A percentile compares a stretch with the other conserved stretches of the same genome.
Evolutionary conservation across 805 yeast genomes (phyloP).

Genomic region (Starmera pachycereana): DNA sequence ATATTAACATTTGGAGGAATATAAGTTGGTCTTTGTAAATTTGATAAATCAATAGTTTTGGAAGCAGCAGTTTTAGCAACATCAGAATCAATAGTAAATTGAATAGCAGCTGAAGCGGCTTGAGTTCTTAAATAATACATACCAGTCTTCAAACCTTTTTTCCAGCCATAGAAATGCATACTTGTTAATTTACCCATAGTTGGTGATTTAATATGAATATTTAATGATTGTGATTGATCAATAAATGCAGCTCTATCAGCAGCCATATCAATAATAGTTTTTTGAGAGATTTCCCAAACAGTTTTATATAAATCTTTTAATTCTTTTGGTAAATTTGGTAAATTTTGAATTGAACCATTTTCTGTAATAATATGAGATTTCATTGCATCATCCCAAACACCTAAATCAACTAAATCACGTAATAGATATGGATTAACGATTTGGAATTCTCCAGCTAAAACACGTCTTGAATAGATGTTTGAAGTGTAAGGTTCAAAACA

Average conservation of each 20-base stretch:
- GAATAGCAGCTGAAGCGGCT: conserved; percentile 94
- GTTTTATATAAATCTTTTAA: conserved; percentile 79
- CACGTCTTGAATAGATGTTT: conserved; percentile 84
- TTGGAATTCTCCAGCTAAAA: conserved; percentile 88
- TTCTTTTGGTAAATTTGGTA: conserved; percentile 64
- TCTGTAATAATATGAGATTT: conserved; percentile 65
- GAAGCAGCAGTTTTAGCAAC: conserved; percentile 92
- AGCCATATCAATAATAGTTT: conserved; percentile 73
- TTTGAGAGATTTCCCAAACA: conserved; percentile 94
- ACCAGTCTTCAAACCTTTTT: conserved; percentile 92
- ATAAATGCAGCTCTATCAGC: conserved; percentile 75
- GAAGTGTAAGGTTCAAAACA: conserved; percentile 96
- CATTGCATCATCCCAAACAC: conserved; percentile 74
- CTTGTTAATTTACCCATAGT: conserved; percentile 92
- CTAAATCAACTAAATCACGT: conserved; percentile 71
- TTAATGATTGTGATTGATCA: conserved; percentile 88
- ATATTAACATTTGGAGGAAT: conserved; percentile 13
- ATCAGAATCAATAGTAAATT: conserved; percentile 78
- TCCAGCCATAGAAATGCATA: conserved; percentile 98
- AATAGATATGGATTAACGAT: conserved; percentile 81
- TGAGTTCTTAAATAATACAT: conserved; percentile 94
- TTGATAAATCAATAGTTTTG: conserved; percentile 22
- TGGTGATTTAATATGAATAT: conserved; percentile 75
- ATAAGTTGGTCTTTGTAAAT: conserved; percentile 28
- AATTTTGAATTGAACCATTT: conserved; percentile 79